Base-by-base conservation (phyloP, 805 yeast species). In the Priceomyces medius region DNA sequence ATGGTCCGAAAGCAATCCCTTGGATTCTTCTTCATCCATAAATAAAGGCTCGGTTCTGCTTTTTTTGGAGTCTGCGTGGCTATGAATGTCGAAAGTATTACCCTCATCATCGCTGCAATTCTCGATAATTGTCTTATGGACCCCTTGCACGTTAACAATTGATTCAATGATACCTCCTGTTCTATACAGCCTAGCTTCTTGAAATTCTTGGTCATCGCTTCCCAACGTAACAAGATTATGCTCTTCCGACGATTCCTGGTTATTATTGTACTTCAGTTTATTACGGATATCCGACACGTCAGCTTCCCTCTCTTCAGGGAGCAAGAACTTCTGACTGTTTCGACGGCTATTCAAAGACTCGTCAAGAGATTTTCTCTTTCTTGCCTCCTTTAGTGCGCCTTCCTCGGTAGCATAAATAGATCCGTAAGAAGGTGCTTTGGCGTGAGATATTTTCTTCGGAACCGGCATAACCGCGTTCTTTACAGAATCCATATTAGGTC, bases 41-140 rank as follows among this genome's bases (percentile, higher is more conserved):
- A 38, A 14, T 14, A n/a, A 19, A 10, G 21, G 29, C 18, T 32
- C 41, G 13, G 28, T 13, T 13, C 21, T 32, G 13, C 24, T 32
- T 8, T 28, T 34, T 17, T 14, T 28, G 12, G 35, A 24, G 12
- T 35, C 33, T n/a, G 20, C 7, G 21, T 20, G 31, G 23, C 23
- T 17, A 21, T 34, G 9, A 6, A 35, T n/a, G 12, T 23, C 39
- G n/a, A n/a, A n/a, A n/a, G n/a, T n/a, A 7, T 54, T 61, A 29
- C 61, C 66, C 17, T 77, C 80, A 24, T 35, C 38, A 31, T 70
- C 67, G 47, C 77, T 61, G 4, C 76, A 73, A 40, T 80, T 83
- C 52, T 85, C 91, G 53, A 88, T 88, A 46, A 88, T 85, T 3
- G 95, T 88, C 69, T 88, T 88, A 53, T 80, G 81, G 16, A 86